phyloP scores from a whole-genome alignment of 208 protist species.

The Blechomonas ayalai region DNA sequence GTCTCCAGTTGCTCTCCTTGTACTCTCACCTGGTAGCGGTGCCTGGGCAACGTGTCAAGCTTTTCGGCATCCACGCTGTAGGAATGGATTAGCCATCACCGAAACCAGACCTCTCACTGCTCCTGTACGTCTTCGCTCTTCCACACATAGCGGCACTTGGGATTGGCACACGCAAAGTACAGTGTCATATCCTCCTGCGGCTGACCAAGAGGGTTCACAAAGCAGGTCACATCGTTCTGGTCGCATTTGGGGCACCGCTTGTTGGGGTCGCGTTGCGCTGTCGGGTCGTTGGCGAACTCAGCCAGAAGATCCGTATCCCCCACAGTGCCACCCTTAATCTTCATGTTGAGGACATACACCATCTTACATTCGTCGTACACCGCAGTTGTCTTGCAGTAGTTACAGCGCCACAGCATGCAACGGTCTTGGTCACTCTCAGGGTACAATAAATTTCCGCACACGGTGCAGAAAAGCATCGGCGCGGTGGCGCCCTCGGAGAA shows the following conservation, averaged over 20 bases:
- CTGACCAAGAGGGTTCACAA: conserved; percentile 85
- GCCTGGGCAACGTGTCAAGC: too few relatives aligned
- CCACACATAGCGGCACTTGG: conserved; percentile 76
- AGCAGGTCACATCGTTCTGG: conserved; percentile 70
- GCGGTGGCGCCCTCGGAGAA: conserved; percentile 47
- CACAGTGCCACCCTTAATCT: conserved; percentile 70
- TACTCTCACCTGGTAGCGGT: too few relatives aligned
- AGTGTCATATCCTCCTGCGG: conserved; percentile 88
- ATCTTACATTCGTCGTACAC: conserved; percentile 69
- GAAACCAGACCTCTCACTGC: too few relatives aligned
- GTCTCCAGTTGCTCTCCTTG: too few relatives aligned
- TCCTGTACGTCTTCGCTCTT: conserved; percentile 59
- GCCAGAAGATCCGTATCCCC: conserved; percentile 75
- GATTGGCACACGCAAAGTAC: conserved; percentile 85
- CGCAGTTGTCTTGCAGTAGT: conserved; percentile 78
- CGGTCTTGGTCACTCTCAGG: conserved; percentile 54
- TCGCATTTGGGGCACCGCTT: conserved; percentile 69
- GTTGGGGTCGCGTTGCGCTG: conserved; percentile 72
- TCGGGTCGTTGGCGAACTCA: conserved; percentile 86
- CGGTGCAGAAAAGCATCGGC: conserved; percentile 84
- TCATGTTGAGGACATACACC: conserved; percentile 86
- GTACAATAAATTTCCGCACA: conserved; percentile 86
- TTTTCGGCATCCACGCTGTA: too few relatives aligned
- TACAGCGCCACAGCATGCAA: conserved; percentile 77
- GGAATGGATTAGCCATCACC: too few relatives aligned